Percentiles rank a stretch among this genome's conserved stretches.
Evolutionary conservation across 306 rosid species (phyloP).

Genomic region (Erythrophleum fordii): DNA sequence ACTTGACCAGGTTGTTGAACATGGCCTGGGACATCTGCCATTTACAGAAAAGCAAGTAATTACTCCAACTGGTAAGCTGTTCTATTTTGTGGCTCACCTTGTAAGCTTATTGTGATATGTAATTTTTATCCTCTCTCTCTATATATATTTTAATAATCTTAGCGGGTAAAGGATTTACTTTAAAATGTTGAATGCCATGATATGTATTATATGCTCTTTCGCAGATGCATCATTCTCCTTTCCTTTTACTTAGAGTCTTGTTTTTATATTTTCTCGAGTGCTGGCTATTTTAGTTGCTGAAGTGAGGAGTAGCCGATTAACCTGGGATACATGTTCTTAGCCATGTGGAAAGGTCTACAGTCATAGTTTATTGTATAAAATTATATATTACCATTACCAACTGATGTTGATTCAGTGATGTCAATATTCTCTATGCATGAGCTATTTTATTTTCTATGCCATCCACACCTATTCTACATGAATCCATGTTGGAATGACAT

Average conservation of each 20-base stretch:
- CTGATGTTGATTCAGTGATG: neutral
- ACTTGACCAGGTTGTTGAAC: slow-evolving; percentile 91
- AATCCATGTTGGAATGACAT: slow-evolving; percentile 14
- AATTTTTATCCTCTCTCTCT: too few species aligned
- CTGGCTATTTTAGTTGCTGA: slow-evolving; percentile 16
- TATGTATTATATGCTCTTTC: slow-evolving; percentile 25
- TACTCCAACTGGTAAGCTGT: slow-evolving; percentile 89
- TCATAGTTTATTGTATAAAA: neutral
- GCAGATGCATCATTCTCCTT: slow-evolving; percentile 6
- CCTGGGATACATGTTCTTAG: neutral
- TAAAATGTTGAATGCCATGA: neutral
- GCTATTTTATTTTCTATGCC: neutral
- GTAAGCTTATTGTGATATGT: neutral
- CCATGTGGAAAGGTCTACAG: neutral
- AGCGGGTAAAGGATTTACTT: neutral
- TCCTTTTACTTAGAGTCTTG: neutral
- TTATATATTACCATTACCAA: neutral
- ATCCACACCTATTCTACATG: neutral
- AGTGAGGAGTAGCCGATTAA: neutral
- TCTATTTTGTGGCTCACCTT: slow-evolving; percentile 5
- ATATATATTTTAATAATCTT: neutral
- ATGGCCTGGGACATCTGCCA: slow-evolving; percentile 97
- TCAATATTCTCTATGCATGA: neutral
- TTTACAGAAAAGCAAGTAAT: slow-evolving; percentile 94
- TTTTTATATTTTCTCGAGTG: slow-evolving; percentile 26